Evolutionary conservation across 768 basidiomycete genomes (phyloP), one percentile per base, ranked within the genome.

Genomic region (Trametes cubensis): DNA sequence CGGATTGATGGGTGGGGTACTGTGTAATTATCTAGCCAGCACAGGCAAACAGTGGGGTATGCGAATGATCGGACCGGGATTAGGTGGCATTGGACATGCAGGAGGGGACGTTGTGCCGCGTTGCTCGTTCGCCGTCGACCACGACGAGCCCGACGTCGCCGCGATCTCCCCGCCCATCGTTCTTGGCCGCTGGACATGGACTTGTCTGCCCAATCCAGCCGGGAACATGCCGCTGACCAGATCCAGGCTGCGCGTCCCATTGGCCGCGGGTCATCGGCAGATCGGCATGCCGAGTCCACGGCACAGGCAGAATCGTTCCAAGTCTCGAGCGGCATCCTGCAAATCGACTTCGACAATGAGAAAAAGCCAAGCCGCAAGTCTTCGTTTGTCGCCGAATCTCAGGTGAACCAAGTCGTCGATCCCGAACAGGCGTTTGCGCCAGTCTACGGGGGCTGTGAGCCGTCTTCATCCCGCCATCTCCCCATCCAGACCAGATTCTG

Each of bases 201-300:
- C 38, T 11, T 42, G 54, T 30, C 63, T 50, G 63, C 58, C 28
- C 51, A 55, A 28, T 28, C 54, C 49, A 56, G 63, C 63, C 63
- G 58, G 48, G 59, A 49, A 52, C 47, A 52, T 49, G 57, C 63
- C 49, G 62, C 47, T 40, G 62, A 45, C 34, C 55, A 52, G 39
- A 51, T 63, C 21, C 56, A 26, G 51, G 55, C 63, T 55, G 49
- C 58, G 57, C 54, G 49, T 51, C 50, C 58, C 52, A 55, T 59
- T 55, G 47, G 58, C 25, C 58, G 55, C 54, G 58, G 58, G 58
- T 41, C 51, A 20, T 65, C 64, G 63, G 63, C 63, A 60, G 52
- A 18, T 54, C 58, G 64, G 56, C 64, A 61, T 61, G 60, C 64
- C 64, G 60, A 61, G 51, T 21, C 10, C 59, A 30, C 55, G 51